These are phyloP conservation scores for Westerdykella ornata DNA, from an alignment of 2,329 filamentous ascomycete genomes.

Conservation along the genomic window DNA sequence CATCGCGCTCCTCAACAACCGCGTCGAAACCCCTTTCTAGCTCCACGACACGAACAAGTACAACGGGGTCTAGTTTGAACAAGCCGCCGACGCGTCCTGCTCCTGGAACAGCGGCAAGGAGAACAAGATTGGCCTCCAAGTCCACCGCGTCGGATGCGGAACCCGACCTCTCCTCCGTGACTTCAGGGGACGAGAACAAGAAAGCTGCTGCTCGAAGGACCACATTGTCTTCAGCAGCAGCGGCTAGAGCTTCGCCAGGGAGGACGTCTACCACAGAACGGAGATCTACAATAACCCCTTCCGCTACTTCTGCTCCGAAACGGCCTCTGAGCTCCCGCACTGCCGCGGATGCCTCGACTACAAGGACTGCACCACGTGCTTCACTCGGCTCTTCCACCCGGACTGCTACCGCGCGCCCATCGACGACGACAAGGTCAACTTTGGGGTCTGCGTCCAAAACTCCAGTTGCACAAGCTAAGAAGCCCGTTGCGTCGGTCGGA, in stretches of 20 bases:
- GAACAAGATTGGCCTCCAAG: slow-evolving; percentile 18
- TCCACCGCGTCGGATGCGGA: slow-evolving; percentile 25
- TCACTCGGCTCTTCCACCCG: slow-evolving; percentile 20
- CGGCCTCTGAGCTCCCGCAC: slow-evolving; percentile 25
- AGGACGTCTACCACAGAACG: slow-evolving; percentile 16
- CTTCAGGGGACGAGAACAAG: slow-evolving; percentile 34
- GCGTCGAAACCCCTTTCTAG: slow-evolving; percentile 21
- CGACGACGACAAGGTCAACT: slow-evolving; percentile 15
- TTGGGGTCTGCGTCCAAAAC: slow-evolving; percentile 17
- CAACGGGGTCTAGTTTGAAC: slow-evolving; percentile 27
- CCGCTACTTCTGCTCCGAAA: slow-evolving; percentile 19
- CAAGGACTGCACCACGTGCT: slow-evolving; percentile 23
- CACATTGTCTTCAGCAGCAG: slow-evolving; percentile 12
- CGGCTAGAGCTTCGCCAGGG: slow-evolving; percentile 21
- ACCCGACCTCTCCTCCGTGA: slow-evolving; percentile 29
- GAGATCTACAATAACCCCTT: slow-evolving; percentile 7
- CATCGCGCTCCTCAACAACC: slow-evolving; percentile 18
- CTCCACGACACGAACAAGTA: slow-evolving; percentile 22
- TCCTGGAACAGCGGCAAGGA: slow-evolving; percentile 18
- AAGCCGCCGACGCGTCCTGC: slow-evolving; percentile 34
- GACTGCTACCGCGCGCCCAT: slow-evolving; percentile 19
- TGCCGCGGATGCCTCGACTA: slow-evolving; percentile 16
- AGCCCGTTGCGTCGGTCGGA: slow-evolving; percentile 15
- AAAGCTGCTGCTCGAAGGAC: slow-evolving; percentile 25
- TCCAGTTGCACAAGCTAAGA: slow-evolving; percentile 24